A percentile compares a stretch with the other conserved stretches of the same genome.
phyloP scores from a whole-genome alignment of 768 basidiomycete species.

The Mycena alexandri region DNA sequence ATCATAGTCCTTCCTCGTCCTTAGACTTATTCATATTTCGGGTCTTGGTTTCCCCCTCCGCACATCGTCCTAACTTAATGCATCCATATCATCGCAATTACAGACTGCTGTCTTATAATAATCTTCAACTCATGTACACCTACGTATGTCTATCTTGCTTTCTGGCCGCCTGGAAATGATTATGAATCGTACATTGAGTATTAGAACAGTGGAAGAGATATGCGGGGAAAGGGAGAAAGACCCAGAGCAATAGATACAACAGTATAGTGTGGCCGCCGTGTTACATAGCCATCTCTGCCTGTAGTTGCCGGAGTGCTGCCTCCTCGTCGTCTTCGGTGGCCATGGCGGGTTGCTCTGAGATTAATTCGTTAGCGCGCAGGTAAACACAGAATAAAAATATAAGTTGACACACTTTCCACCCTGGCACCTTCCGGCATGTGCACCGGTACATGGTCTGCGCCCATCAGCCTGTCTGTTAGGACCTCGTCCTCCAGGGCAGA shows the following conservation, averaged over 20 bases:
- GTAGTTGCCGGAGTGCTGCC: constrained; percentile 87
- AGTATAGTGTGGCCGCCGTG: constrained; percentile 17
- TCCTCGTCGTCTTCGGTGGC: constrained; percentile 91
- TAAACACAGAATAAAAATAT: not conserved
- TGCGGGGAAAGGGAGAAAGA: constrained; percentile 37
- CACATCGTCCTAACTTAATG: constrained; percentile 42
- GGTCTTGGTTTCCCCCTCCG: constrained; percentile 43
- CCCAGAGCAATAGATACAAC: constrained; percentile 34
- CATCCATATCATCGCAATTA: constrained; percentile 50
- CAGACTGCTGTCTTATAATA: constrained; percentile 32
- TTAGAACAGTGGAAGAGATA: constrained; percentile 38
- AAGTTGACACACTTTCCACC: constrained; percentile 59
- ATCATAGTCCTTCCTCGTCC: constrained; percentile 44
- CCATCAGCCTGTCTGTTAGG: constrained; percentile 85
- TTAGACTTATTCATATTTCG: constrained; percentile 46
- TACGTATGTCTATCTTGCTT: constrained; percentile 40
- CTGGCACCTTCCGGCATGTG: constrained; percentile 79
- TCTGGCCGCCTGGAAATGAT: constrained; percentile 38
- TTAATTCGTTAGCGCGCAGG: not conserved
- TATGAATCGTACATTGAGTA: constrained; percentile 46
- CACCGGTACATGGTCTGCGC: constrained; percentile 90
- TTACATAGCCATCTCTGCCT: constrained; percentile 90
- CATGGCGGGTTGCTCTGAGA: constrained; percentile 52
- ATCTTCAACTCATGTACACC: constrained; percentile 41
- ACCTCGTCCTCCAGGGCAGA: constrained; percentile 91